A percentile compares a stretch with the other conserved stretches of the same genome.
Evolutionary conservation across 2,329 filamentous ascomycete species (phyloP).

Genomic region (Penicillium oxalicum): DNA sequence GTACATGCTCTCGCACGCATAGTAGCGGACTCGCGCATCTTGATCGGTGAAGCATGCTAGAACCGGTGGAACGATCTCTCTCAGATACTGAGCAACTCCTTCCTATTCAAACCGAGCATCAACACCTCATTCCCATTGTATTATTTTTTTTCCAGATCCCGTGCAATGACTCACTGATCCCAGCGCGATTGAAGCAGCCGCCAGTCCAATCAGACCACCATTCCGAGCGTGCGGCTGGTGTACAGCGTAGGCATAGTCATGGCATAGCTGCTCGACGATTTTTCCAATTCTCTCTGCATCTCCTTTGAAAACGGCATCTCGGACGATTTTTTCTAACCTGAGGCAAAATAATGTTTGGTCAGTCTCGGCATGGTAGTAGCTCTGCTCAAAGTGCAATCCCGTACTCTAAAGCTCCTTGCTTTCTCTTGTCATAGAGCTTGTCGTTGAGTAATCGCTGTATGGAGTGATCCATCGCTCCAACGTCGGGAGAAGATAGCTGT

Average conservation of each 20-base stretch:
- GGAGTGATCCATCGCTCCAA: slow-evolving; percentile 67
- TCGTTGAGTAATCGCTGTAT: slow-evolving; percentile 91
- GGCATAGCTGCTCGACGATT: slow-evolving; percentile 92
- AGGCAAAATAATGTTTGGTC: slow-evolving; percentile 9
- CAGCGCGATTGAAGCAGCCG: slow-evolving; percentile 90
- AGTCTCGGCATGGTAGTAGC: not conserved
- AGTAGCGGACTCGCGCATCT: slow-evolving; percentile 94
- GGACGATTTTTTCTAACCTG: slow-evolving; percentile 85
- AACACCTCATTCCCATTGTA: slow-evolving; percentile 1
- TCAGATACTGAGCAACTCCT: slow-evolving; percentile 86
- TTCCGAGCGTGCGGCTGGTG: slow-evolving; percentile 95
- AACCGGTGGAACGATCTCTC: slow-evolving; percentile 91
- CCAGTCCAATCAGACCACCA: slow-evolving; percentile 89
- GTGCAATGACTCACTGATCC: slow-evolving; percentile 64
- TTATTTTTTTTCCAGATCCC: not conserved
- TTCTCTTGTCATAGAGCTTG: slow-evolving; percentile 98
- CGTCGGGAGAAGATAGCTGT: slow-evolving; percentile 16
- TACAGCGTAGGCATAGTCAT: slow-evolving; percentile 95
- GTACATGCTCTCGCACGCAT: slow-evolving; percentile 99
- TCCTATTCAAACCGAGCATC: slow-evolving; percentile 37
- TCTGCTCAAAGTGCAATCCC: slow-evolving; percentile 29
- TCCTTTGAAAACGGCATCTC: slow-evolving; percentile 69
- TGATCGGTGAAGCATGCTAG: slow-evolving; percentile 97
- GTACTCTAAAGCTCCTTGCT: slow-evolving; percentile 92
- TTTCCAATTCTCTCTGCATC: slow-evolving; percentile 76